phyloP scores from a whole-genome alignment of 495 filamentous ascomycete species.

The Podospora bellae-mahoneyi region DNA sequence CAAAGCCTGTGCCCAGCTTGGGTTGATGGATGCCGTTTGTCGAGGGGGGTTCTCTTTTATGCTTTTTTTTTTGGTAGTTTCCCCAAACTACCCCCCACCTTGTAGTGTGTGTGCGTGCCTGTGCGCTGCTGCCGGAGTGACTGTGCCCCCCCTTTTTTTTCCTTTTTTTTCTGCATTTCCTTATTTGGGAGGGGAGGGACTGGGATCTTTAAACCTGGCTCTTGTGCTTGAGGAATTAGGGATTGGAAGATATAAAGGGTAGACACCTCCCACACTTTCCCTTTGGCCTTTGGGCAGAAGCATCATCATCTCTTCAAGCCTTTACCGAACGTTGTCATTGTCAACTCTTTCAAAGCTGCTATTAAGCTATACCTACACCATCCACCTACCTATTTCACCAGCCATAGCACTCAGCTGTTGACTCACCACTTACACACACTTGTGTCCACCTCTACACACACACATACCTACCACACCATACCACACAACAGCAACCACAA shows the following conservation, averaged over 20 bases:
- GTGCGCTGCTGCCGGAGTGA: neutral
- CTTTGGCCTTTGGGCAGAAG: neutral
- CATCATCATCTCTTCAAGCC: neutral
- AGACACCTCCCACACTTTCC: neutral
- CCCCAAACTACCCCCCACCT: slow-evolving; percentile 11
- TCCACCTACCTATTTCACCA: neutral
- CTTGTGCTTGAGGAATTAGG: neutral
- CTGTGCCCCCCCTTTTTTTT: neutral
- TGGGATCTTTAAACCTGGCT: neutral
- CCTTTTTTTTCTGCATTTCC: neutral
- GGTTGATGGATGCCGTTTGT: neutral
- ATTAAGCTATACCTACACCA: slow-evolving; percentile 7
- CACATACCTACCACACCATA: neutral
- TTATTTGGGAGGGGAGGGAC: neutral
- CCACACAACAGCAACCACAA: neutral
- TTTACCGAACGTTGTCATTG: neutral
- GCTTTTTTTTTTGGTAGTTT: neutral
- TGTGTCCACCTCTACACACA: neutral
- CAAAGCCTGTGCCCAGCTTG: neutral
- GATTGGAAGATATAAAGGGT: neutral
- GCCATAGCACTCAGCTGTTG: neutral
- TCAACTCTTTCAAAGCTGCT: neutral
- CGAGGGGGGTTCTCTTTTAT: neutral
- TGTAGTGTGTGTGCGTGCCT: neutral
- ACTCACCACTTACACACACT: neutral